Evolutionary conservation across 2,329 filamentous ascomycete species (phyloP).

Genomic region (Ophiostoma ulmi): DNA sequence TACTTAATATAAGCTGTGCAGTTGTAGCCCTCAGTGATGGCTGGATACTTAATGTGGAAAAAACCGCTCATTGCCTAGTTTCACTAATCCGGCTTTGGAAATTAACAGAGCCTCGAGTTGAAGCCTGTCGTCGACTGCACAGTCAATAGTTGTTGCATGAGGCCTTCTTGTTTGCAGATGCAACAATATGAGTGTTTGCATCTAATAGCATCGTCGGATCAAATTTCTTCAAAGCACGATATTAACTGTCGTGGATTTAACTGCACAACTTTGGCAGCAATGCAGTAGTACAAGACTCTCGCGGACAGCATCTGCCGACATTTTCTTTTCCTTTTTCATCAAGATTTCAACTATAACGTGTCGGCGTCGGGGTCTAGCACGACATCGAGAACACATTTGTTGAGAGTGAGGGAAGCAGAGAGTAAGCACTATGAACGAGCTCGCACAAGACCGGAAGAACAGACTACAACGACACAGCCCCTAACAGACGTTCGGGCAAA

Average conservation of each 20-base stretch:
- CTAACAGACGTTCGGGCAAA: background rate
- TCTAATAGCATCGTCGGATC: background rate
- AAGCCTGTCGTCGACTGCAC: background rate
- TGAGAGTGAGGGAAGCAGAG: too few relatives aligned
- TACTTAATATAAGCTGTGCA: background rate
- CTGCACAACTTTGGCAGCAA: background rate
- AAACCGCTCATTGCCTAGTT: background rate
- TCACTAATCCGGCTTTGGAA: background rate
- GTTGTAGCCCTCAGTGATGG: background rate
- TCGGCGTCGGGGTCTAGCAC: background rate
- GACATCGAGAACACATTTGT: background rate
- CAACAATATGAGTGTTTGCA: background rate
- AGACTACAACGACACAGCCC: background rate
- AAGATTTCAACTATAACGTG: background rate
- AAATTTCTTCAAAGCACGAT: background rate
- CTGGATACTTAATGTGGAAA: conserved; percentile 1
- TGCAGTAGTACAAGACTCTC: background rate
- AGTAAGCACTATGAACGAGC: background rate
- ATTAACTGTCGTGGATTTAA: background rate
- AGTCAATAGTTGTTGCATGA: background rate
- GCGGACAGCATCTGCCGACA: background rate
- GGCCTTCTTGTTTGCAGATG: background rate
- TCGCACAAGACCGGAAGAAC: background rate
- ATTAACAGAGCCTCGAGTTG: conserved; percentile 4
- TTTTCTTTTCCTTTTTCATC: background rate